Evolutionary conservation across 805 yeast species (phyloP).

Genomic region (Saturnispora saitoi): DNA sequence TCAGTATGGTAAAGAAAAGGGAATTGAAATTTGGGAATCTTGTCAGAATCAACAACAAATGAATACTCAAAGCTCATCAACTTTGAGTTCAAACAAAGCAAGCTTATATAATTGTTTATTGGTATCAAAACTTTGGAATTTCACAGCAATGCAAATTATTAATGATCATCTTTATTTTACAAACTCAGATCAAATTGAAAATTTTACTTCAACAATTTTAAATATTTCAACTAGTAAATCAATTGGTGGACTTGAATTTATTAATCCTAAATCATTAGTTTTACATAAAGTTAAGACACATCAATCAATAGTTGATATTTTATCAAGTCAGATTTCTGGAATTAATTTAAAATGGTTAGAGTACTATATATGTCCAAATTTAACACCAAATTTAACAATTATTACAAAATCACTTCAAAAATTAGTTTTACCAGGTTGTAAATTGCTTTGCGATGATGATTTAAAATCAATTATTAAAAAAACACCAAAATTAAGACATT

Average conservation of each 20-base stretch:
- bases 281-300: conserved; percentile 54
- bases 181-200: conserved; percentile 32
- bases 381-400: conserved; percentile 47
- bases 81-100: conserved; percentile 9
- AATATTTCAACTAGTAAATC: not conserved
- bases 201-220: conserved; percentile 12
- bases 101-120: conserved; percentile 52
- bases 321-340: conserved; percentile 35
- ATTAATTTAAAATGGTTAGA: conserved; percentile 59
- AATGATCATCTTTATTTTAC: conserved; percentile 49
- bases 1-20: conserved; percentile 34
- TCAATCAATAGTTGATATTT: conserved; percentile 45
- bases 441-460: conserved; percentile 50
- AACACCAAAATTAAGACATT: conserved; percentile 50
- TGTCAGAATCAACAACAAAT: conserved; percentile 10
- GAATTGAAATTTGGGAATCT: conserved; percentile 36
- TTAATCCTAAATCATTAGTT: conserved; percentile 37
- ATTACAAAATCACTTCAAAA: conserved; percentile 35
- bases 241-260: not conserved
- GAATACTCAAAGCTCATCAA: conserved; percentile 5
- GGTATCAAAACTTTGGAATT: conserved; percentile 63
- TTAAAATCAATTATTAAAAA: conserved; percentile 41
- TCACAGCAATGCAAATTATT: conserved; percentile 45
- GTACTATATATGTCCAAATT: conserved; percentile 71
- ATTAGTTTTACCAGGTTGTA: conserved; percentile 65